phyloP scores from a whole-genome alignment of 2,329 filamentous ascomycete genomes.

The Paraconiothyrium brasiliense region DNA sequence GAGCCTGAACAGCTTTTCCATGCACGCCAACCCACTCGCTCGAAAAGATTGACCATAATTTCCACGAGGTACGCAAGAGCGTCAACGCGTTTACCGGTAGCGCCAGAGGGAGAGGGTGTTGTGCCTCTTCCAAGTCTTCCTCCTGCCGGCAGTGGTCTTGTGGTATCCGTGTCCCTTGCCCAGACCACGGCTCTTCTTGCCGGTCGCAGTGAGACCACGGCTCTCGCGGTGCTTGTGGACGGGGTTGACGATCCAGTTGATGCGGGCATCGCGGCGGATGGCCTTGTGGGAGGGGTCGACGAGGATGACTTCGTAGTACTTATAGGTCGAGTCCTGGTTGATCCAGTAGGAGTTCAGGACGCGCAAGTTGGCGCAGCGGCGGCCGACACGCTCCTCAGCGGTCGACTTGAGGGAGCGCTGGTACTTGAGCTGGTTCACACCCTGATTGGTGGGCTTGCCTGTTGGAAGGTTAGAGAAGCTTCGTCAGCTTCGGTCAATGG shows the following conservation, averaged over 20 bases:
- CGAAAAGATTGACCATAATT: constrained; percentile 42
- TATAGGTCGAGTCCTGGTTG: constrained; percentile 99
- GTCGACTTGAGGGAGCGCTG: constrained; percentile 98
- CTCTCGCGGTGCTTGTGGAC: constrained; percentile 99
- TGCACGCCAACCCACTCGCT: constrained; percentile 46
- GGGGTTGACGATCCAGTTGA: constrained; percentile 99
- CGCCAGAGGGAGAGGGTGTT: constrained; percentile 99
- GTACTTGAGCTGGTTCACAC: constrained; percentile 99
- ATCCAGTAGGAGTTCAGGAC: constrained; percentile 99
- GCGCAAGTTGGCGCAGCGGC: constrained; percentile 97
- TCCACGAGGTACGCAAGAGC: constrained; percentile 38
- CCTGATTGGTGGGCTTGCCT: constrained; percentile 99
- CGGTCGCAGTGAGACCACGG: constrained; percentile 95
- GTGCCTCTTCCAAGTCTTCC: constrained; percentile 99
- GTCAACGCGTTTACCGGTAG: constrained; percentile 76
- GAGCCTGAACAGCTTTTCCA: constrained; percentile 47
- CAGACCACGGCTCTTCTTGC: constrained; percentile 99
- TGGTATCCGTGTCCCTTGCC: constrained; percentile 99
- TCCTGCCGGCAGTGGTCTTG: constrained; percentile 95
- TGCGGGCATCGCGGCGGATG: constrained; percentile 97
- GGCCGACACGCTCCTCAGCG: constrained; percentile 99
- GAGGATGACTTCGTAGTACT: constrained; percentile 99
- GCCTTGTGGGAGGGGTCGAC: constrained; percentile 99
- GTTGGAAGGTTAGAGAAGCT: constrained; percentile 42
- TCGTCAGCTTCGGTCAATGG: constrained; percentile 15